These are phyloP conservation scores for Telfairia occidentalis DNA, from an alignment of 331 rosid genomes.

Conservation along the genomic window DNA sequence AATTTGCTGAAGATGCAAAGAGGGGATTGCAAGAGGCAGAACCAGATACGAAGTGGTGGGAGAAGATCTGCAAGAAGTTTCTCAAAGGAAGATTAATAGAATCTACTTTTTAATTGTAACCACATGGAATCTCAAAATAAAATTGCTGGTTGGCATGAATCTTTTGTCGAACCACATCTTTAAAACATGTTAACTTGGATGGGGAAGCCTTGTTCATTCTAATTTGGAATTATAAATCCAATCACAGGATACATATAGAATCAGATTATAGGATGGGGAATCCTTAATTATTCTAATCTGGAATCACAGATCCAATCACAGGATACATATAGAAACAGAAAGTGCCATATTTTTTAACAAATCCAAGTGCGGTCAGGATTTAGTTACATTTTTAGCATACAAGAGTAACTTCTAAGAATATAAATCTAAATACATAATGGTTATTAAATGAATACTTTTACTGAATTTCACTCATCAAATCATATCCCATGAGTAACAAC, in stretches of 20 bases:
- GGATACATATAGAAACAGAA: not conserved
- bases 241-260: too few species aligned
- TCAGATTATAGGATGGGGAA: too few species aligned
- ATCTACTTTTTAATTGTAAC: not conserved
- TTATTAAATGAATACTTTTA: not conserved
- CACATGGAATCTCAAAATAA: not conserved
- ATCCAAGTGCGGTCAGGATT: not conserved
- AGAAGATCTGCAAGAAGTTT: slow-evolving; percentile 48
- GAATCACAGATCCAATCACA: not conserved
- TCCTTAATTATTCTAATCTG: not conserved
- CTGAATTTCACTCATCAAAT: not conserved
- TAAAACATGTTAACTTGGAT: not conserved
- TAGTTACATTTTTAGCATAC: not conserved
- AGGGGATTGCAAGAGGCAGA: slow-evolving; percentile 24
- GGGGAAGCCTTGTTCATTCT: not conserved
- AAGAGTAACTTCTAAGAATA: too few species aligned
- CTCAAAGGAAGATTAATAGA: slow-evolving; percentile 28
- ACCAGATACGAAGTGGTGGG: slow-evolving; percentile 43
- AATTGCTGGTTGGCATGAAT: not conserved
- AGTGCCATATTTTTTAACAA: not conserved
- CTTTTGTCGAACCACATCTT: not conserved
- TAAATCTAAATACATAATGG: not conserved
- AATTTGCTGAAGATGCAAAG: slow-evolving; percentile 42
- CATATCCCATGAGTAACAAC: not conserved
- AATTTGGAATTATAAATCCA: too few species aligned